Conservation (phyloP, 345 rosid genomes). For the Xanthoceras sorbifolium region DNA sequence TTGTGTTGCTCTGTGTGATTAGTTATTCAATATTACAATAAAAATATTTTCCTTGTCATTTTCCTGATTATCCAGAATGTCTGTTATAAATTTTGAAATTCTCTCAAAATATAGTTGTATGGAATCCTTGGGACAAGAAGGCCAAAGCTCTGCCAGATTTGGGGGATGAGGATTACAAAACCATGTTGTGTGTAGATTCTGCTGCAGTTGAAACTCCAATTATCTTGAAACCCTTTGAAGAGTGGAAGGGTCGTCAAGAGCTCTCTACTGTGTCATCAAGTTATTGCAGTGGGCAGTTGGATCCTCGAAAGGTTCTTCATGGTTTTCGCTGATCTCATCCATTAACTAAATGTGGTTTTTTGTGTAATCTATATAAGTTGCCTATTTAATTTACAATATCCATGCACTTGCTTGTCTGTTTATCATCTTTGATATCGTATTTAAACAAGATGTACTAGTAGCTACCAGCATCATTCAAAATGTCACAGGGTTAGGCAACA, state of each 20-base stretch:
- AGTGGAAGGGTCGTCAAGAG: slow-evolving; percentile 90
- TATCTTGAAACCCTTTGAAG: slow-evolving; percentile 74
- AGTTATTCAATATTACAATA: not conserved
- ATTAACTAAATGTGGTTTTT: slow-evolving; percentile 14
- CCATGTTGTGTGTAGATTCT: slow-evolving; percentile 82
- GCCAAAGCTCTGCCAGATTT: slow-evolving; percentile 75
- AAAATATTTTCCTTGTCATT: not conserved
- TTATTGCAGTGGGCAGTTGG: slow-evolving; percentile 93
- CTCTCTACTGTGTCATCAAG: slow-evolving; percentile 92
- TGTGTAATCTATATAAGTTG: slow-evolving; percentile 9
- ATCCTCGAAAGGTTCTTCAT: slow-evolving; percentile 79
- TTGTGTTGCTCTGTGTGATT: slow-evolving; percentile 8
- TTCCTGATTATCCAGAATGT: slow-evolving; percentile 1
- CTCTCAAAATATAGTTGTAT: slow-evolving; percentile 54
- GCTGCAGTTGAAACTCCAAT: slow-evolving; percentile 72
- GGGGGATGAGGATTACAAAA: slow-evolving; percentile 87
- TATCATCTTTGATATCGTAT: not conserved
- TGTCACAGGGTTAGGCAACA: slow-evolving; percentile 36
- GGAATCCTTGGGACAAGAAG: slow-evolving; percentile 97
- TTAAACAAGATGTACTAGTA: slow-evolving; percentile 23
- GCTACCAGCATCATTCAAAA: slow-evolving; percentile 24
- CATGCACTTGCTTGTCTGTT: slow-evolving; percentile 2
- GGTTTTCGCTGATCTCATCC: slow-evolving; percentile 44
- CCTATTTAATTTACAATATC: slow-evolving; percentile 13
- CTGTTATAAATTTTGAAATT: slow-evolving; percentile 9